A percentile compares a stretch with the other conserved stretches of the same genome.
Evolutionary conservation across 75 land plant species (phyloP).

Genomic region (Azolla pinnata): DNA sequence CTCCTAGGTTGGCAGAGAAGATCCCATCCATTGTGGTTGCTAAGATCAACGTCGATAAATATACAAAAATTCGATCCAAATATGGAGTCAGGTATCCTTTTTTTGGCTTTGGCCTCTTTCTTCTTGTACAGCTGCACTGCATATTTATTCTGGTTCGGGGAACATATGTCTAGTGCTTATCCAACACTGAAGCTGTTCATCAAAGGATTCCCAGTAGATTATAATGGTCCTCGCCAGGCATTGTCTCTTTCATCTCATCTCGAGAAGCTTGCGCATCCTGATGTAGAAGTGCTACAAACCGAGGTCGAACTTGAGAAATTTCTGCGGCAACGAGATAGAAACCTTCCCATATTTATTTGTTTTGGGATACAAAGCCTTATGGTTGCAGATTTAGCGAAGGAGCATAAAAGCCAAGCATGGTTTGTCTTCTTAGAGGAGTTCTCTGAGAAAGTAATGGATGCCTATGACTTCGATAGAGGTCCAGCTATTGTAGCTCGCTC

Average conservation of each 20-base stretch:
- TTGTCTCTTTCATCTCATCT: constrained; percentile 42
- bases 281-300: constrained; percentile 48
- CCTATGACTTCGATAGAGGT: constrained; percentile 61
- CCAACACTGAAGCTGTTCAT: constrained; percentile 80
- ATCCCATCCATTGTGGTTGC: constrained; percentile 53
- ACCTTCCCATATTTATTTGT: constrained; percentile 66
- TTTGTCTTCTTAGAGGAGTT: constrained; percentile 61
- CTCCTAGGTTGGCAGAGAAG: constrained; percentile 48
- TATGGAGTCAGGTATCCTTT: constrained; percentile 58
- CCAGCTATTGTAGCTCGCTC: constrained; percentile 70
- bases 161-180: constrained; percentile 51
- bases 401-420: constrained; percentile 83
- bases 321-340: constrained; percentile 37
- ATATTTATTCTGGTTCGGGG: constrained; percentile 21
- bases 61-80: constrained; percentile 39
- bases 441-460: constrained; percentile 59
- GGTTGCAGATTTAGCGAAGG: constrained; percentile 34
- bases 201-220: constrained; percentile 69
- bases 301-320: constrained; percentile 42
- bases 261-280: constrained; percentile 61
- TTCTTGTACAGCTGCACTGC: constrained; percentile 3
- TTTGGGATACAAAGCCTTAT: constrained; percentile 54
- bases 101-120: too few relatives aligned
- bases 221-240: constrained; percentile 70
- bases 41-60: constrained; percentile 79